A percentile compares a stretch with the other conserved stretches of the same genome.
Conservation (phyloP, 352 stramenopile species). For the Pythium guiyangense region DNA sequence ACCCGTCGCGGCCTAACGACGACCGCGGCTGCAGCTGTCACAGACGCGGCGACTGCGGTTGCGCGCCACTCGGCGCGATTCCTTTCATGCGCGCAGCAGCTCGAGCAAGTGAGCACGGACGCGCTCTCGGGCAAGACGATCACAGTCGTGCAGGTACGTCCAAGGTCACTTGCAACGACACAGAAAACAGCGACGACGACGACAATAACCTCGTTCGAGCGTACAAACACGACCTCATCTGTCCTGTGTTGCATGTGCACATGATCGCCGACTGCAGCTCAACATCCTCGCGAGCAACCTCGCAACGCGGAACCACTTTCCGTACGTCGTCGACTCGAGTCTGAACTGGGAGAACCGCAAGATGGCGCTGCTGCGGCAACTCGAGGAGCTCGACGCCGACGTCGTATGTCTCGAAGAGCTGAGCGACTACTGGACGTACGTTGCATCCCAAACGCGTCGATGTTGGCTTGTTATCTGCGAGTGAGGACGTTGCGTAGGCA, state of each 20-base stretch:
- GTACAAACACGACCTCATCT: neutral
- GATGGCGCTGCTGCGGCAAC: conserved; percentile 63
- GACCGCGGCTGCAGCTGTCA: conserved; percentile 5
- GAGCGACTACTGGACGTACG: conserved; percentile 87
- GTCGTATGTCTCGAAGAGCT: conserved; percentile 84
- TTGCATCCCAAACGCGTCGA: conserved; percentile 1
- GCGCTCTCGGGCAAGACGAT: conserved; percentile 60
- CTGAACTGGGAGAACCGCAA: conserved; percentile 85
- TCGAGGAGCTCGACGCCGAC: conserved; percentile 73
- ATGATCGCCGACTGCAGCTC: conserved; percentile 24
- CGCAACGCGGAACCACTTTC: conserved; percentile 80
- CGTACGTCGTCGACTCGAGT: conserved; percentile 78
- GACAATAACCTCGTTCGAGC: too few relatives aligned
- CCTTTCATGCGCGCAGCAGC: conserved; percentile 46
- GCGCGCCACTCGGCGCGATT: conserved; percentile 17
- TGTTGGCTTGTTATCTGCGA: too few relatives aligned
- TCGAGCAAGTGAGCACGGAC: conserved; percentile 20
- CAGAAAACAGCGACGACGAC: too few relatives aligned
- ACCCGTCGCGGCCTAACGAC: conserved; percentile 22
- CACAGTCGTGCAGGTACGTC: conserved; percentile 62
- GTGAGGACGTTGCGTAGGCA: too few relatives aligned
- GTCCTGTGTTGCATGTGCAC: neutral
- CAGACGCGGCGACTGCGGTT: neutral
- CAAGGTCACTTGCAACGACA: too few relatives aligned
- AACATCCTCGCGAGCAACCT: conserved; percentile 87